Base-by-base conservation (phyloP, 768 basidiomycete genomes). In the Ephemerocybe angulata region DNA sequence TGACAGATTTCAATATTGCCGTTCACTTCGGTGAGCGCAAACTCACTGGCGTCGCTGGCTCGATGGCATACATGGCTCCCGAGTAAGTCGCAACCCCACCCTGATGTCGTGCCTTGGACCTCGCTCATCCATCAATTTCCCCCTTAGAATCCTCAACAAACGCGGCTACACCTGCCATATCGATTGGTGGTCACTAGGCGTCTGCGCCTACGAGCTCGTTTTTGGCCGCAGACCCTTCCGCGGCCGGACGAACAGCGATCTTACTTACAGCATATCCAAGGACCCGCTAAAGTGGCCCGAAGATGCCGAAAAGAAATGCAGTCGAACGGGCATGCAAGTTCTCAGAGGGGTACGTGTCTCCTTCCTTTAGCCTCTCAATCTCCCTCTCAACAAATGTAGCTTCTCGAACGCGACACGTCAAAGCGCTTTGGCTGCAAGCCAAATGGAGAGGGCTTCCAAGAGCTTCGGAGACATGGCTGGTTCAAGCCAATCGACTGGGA, bases 61-160 rank as follows among this genome's bases (percentile, higher is more conserved):
- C 93, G 50, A 96, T 98, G 95, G 96, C 96, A 2, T 99, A 99
- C 69, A 99, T 99, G 96, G 95, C 88, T 38, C 88, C 87, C 2
- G 86, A 89, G 84, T 87, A 65, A 52, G 79, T 69, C 42, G 19
- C 42, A 44, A 21, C 41, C 35, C 38, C 11, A 42, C 48, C 46
- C 54, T 46, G 49, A 28, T 17, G 8, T 17, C 33, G n/a, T 46
- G 13, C 29, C 15, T 27, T 30, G 17, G 17, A 29, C 29, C 53
- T 15, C 50, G 42, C 43, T 28, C 48, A 27, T 56, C 56, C 24
- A 42, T 59, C 19, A 54, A 59, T 28, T 56, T 44, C 50, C 52
- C 46, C 29, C 47, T 15, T 61, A 82, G 78, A 67, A 96, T 99
- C 43, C 76, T 99, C 38, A 77, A 85, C 42, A 97, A 97, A 70